These are phyloP conservation scores for Cladosporium halotolerans DNA, from an alignment of 2,329 filamentous ascomycete species.

Conservation along the genomic window DNA sequence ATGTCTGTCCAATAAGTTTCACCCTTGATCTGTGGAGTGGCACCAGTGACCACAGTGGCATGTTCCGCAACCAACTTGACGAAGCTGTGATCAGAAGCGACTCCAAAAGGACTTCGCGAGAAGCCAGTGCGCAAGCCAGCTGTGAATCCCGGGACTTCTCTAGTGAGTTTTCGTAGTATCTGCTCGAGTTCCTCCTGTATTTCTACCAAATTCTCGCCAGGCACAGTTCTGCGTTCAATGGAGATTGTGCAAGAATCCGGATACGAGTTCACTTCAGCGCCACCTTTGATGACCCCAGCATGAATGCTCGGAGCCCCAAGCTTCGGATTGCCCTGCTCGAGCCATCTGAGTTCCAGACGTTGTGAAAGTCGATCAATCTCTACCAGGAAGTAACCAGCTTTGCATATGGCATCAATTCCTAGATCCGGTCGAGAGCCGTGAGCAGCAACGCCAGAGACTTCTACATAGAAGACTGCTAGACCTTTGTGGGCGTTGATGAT, in stretches of 20 bases:
- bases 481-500: slow-evolving; percentile 24
- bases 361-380: background rate
- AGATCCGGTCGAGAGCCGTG: background rate
- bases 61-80: background rate
- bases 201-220: slow-evolving; percentile 20
- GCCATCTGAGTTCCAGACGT: background rate
- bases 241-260: background rate
- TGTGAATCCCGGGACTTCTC: background rate
- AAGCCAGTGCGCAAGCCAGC: background rate
- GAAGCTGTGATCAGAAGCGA: background rate
- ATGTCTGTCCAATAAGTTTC: background rate
- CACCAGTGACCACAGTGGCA: background rate
- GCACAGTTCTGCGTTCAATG: slow-evolving; percentile 7
- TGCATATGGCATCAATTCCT: background rate
- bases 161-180: background rate
- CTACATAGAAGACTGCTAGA: background rate
- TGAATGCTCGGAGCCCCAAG: background rate
- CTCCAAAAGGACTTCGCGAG: background rate
- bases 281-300: background rate
- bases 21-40: background rate
- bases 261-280: background rate
- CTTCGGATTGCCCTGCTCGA: background rate
- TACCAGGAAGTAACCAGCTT: background rate
- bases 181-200: slow-evolving; percentile 25
- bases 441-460: background rate